Evolutionary conservation across 192 early-diverging fungal genomes (phyloP), one percentile per base, ranked within the genome.

Genomic region (Coemansia aciculifera): DNA sequence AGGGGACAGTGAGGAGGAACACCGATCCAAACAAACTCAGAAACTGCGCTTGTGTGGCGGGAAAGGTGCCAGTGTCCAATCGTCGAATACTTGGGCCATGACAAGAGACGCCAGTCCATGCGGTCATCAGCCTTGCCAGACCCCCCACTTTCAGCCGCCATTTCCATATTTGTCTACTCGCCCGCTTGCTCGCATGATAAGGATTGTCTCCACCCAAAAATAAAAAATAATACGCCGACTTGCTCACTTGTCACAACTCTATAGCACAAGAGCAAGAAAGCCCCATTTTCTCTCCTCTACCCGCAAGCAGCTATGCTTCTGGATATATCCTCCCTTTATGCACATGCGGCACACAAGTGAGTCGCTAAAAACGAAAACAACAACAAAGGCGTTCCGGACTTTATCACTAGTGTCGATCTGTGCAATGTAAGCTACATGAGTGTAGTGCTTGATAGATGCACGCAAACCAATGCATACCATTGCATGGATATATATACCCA

Each of bases 181-280:
- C 49, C 12, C 23, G 19, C 46, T 49, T 23, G 11, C 49, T 27
- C 49, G 49, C 21, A 52, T 52, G 49, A 52, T 24, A 29, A 27
- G 39, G 42, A 31, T 27, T 63, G 37, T 63, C 27, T 23, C 24
- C 21, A 32, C n/a, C 37, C 37, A 60, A 49, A 66, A 72, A 59
- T 61, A 59, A 63, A 37, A 56, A 36, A 37, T 62, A 72, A 59
- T 65, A 48, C 24, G 40, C 29, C 31, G 44, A 29, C 49, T 24
- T 24, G 24, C n/a, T 29, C 21, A 27, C 5, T 8, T 65, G 64
- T 38, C 39, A 44, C 19, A 46, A 21, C 62, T 44, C 40, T 29
- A 44, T 44, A 63, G 40, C 40, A 37, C 40, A 63, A 44, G 43
- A 63, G 27, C 40, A 44, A 63, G 24, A 12, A 29, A 62, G 38